Evolutionary conservation across 2,329 filamentous ascomycete genomes (phyloP), one percentile per base, ranked within the genome.

Genomic region (Paecilomyces dactylethromorphus): DNA sequence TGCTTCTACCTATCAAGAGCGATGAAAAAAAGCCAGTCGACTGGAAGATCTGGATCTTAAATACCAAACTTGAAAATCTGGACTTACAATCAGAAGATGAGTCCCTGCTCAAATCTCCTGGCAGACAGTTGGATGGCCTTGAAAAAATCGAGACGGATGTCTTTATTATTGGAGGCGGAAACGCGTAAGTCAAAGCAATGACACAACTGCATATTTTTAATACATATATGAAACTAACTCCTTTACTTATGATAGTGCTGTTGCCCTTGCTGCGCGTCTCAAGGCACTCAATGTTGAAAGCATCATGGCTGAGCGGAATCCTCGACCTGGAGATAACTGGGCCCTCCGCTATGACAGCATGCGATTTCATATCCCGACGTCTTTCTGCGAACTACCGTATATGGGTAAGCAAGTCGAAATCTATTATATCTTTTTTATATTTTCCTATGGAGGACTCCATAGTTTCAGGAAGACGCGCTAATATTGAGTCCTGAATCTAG

Each of bases 301-400:
- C 12, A 66, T 81, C 10, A 71, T 80, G 53, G 70, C 79, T 49
- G 79, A 81, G 55, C 69, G 71, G 21, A 76, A 77, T 49, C 63
- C 68, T 22, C 65, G 67, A 0, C 69, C 79, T 1, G 79, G 79
- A 3, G 74, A 79, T 56, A 78, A 78, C 49, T 81, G 79, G 79
- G 70, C 69, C 2, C 72, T 74, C 39, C 68, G 79, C 21, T 81
- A 81, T 59, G 74, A 78, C 50, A 76, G 75, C 50, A 70, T 79
- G 35, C 70, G 72, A 1, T 74, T 79, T 45, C 77, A 79, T 56
- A 61, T 77, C 2, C 71, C 71, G 4, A 76, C 73, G 0, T 66
- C 71, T 0, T 65, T 63, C 35, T 74, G 71, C 56, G 68, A 76
- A 22, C 59, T 74, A 56, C 76, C 76, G 0, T 78, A 71, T 52